Evolutionary conservation across 768 basidiomycete species (phyloP), one percentile per base, ranked within the genome.

Genomic region (Lyophyllum shimeji): DNA sequence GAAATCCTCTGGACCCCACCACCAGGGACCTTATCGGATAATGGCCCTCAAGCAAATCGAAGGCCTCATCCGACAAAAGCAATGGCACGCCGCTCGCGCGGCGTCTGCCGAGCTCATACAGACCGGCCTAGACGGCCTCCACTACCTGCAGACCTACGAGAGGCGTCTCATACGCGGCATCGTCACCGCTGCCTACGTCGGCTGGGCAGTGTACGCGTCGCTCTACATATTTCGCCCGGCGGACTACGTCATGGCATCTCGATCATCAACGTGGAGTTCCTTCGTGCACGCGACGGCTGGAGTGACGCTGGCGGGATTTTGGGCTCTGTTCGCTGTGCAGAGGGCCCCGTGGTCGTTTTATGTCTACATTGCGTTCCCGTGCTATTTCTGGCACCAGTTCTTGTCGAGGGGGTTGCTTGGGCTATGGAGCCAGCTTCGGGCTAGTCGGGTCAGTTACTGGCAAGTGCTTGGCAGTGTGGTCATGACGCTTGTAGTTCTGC

Each of bases 101-200:
- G 66, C 68, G 21, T 83, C 87, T 1, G 66, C 71, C 2, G 69
- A 78, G 18, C 75, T 92, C 11, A 85, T 90, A 44, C 57, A 76
- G 33, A 62, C 73, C 11, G 75, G 79, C 6, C 72, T 92, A 4
- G 70, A 74, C 34, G 91, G 90, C 0, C 70, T 92, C 29, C 83
- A 85, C 27, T 93, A 93, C 64, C 79, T 93, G 4, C 88, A 93
- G 68, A 93, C 89, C 66, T 94, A 93, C 67, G 90, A 95, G 65
- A 84, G 89, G 17, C 73, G 82, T 27, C 70, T 93, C 44, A 86
- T 95, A 25, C 82, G 85, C 15, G 71, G 65, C 2, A 83, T 94
- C 59, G 91, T 93, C 49, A 80, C 79, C 1, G 65, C 78, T 7
- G 90, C 89, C 1, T 94, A 95, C 68, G 66, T 79, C 2, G 90